These are phyloP conservation scores for Podaxis sp. DNA, from an alignment of 768 basidiomycete genomes.

Conservation along the genomic window DNA sequence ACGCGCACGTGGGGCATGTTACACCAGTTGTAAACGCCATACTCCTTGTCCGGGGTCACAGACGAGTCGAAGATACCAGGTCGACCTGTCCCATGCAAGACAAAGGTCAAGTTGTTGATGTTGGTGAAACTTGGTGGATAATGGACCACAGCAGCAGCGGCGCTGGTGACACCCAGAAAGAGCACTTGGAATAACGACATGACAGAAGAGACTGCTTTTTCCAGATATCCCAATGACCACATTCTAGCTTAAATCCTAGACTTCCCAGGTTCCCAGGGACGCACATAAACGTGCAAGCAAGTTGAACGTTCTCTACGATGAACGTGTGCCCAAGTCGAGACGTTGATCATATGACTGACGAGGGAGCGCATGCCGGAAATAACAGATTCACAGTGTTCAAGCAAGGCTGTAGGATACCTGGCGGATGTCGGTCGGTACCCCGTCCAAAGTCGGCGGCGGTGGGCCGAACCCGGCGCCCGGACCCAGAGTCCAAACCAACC, in stretches of 20 bases:
- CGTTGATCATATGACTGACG: neutral
- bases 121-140: slow-evolving; percentile 35
- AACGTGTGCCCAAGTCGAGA: neutral
- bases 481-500: no score
- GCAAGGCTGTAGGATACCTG: neutral
- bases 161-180: slow-evolving; percentile 13
- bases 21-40: slow-evolving; percentile 49
- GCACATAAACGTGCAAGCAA: neutral
- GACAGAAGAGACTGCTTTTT: slow-evolving; percentile 15
- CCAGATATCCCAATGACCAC: neutral
- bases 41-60: slow-evolving; percentile 28
- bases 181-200: slow-evolving; percentile 13
- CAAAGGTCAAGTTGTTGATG: slow-evolving; percentile 41
- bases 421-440: no score
- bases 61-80: slow-evolving; percentile 45
- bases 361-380: neutral
- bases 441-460: no score
- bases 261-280: neutral
- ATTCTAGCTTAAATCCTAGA: neutral
- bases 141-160: slow-evolving; percentile 24
- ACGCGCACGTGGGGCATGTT: slow-evolving; percentile 50
- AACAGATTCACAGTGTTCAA: neutral
- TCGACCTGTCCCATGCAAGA: slow-evolving; percentile 35
- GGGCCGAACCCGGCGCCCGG: no score
- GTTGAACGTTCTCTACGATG: neutral